A percentile compares a stretch with the other conserved stretches of the same genome.
Conservation (phyloP, 306 rosid genomes). For the Rosa chinensis region DNA sequence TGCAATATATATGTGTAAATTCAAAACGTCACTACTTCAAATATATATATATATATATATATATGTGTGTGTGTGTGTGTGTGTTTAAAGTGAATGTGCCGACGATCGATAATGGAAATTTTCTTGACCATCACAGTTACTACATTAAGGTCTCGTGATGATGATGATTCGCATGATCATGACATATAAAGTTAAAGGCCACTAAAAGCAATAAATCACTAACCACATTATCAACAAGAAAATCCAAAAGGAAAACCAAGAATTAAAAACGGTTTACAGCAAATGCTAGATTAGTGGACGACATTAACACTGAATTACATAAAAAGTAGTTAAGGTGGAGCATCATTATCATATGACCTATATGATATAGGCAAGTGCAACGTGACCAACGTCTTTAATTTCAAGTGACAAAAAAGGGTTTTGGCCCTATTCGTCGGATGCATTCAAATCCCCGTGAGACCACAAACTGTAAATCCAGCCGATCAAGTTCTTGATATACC, state of each 20-base stretch:
- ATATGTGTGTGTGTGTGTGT: too few relatives aligned
- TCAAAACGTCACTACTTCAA: not conserved
- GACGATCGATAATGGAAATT: slow-evolving; percentile 42
- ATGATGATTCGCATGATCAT: not conserved
- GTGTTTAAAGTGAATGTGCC: slow-evolving; percentile 29
- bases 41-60: too few relatives aligned
- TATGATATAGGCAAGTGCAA: slow-evolving; percentile 20
- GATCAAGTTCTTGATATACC: not conserved
- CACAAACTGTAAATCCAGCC: slow-evolving; percentile 20
- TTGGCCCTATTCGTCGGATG: slow-evolving; percentile 21
- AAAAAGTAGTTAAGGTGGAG: slow-evolving; percentile 4
- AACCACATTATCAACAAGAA: not conserved
- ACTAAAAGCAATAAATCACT: not conserved
- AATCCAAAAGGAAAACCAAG: not conserved
- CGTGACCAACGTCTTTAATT: slow-evolving; percentile 36
- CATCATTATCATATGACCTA: not conserved
- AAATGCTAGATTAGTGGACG: slow-evolving; percentile 62
- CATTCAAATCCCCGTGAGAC: slow-evolving; percentile 21
- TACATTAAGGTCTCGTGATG: slow-evolving; percentile 9
- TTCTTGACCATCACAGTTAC: slow-evolving; percentile 37
- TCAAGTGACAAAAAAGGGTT: slow-evolving; percentile 8
- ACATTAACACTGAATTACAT: slow-evolving; percentile 50
- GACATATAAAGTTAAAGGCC: not conserved
- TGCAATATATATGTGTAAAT: not conserved
- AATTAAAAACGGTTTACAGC: slow-evolving; percentile 27